Base-by-base conservation (phyloP, 148 eudicot genomes). In the Polygonum maritimum region DNA sequence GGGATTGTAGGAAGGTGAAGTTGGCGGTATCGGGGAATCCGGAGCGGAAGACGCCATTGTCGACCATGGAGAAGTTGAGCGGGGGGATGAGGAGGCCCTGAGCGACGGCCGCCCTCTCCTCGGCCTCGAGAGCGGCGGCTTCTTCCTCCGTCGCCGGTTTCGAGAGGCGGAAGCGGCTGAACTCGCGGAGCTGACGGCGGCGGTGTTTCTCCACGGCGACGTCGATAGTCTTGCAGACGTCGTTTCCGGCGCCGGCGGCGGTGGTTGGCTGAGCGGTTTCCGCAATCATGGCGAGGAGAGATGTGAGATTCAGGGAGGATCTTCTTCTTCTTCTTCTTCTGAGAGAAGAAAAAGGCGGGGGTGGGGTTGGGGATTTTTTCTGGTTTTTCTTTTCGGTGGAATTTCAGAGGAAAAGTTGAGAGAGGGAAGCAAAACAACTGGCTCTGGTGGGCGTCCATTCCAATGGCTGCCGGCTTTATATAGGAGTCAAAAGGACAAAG, bases 31-130 rank as follows among this genome's bases (percentile, higher is more conserved):
- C 92, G 0, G 98, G 98, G 63, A 92, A 94, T 19, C 98, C 97
- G 11, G 98, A 94, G 22, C 98, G 85, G 75, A 85, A 94, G 51
- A 94, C 83, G 80, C 96, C 97, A 71, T 89, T 80, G 51, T 94
- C 98, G 12, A 92, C 98, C 89, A 89, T 77, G 0, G 98, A 21
- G 57, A 94, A 94, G 84, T 94, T 94, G 52, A 94, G 75, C 1
- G 98, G 98, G 49, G 98, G 98, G 36, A 83, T 69, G 41, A 71
- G 83, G 39, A 85, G 81, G 21, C 81, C 83, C 7, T 87, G 87
- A 1, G 76, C 88, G 7, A 41, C 75, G 21, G 65, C 16, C 48
- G 69, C 15, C 51, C 3, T 79, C 79, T 51, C 11, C 54, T 52
- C 38, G 38, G 77, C 19, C 69, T 36, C 40, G 76, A 7, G 1